Evolutionary conservation across 176 grass and related monocot species (phyloP).

Genomic region (Zoysia pacifica): DNA sequence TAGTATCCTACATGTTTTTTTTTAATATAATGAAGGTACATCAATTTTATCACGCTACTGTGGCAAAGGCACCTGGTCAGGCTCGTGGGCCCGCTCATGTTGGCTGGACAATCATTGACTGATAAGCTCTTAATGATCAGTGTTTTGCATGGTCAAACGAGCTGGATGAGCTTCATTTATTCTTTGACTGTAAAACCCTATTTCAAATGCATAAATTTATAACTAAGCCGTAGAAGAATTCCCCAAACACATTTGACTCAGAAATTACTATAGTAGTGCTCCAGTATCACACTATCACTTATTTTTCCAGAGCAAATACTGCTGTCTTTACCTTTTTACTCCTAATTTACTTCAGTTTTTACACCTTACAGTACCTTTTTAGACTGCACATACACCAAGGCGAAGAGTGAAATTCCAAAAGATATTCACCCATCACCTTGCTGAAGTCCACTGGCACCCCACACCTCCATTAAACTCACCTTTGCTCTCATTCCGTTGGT

Average conservation of each 20-base stretch:
- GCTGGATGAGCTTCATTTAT: neutral
- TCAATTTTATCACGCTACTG: neutral
- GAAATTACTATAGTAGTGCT: too few species aligned
- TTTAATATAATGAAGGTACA: too few species aligned
- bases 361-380: neutral
- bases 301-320: neutral
- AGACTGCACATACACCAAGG: neutral
- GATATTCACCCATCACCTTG: neutral
- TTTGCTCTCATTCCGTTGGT: slow-evolving; percentile 5
- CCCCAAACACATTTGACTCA: too few species aligned
- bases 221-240: too few species aligned
- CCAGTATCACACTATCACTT: too few species aligned
- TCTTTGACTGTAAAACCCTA: neutral
- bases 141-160: neutral
- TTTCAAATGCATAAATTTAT: too few species aligned
- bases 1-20: too few species aligned
- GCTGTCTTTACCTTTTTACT: neutral
- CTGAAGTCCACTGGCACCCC: neutral
- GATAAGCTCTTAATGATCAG: neutral
- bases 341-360: too few species aligned
- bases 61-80: neutral
- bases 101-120: neutral
- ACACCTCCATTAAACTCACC: slow-evolving; percentile 6
- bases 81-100: neutral
- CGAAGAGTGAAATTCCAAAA: neutral